Evolutionary conservation across 129 eudicot species (phyloP), one percentile per base, ranked within the genome.

Genomic region (Ambrosia trifida): DNA sequence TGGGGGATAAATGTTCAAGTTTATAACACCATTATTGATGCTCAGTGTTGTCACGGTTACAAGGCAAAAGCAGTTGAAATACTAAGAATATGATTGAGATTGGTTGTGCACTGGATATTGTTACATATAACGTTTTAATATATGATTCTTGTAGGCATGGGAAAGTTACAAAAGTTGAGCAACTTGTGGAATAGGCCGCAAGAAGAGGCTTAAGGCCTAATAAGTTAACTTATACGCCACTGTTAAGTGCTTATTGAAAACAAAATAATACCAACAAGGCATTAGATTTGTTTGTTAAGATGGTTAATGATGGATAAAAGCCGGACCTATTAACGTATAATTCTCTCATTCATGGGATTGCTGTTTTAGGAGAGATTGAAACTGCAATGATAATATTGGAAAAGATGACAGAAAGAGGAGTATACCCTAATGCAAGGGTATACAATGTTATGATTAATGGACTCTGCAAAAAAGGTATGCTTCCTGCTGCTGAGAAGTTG

Each of bases 401-500:
- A 49, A 88, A 87, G 58, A 85, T 94, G 90, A 86, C 60, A 40
- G 97, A 82, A 78, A 84, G 85, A 69, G 86, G 96, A 46, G 74
- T 87, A n/a, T 31, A 30, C 9, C 96, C 93, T 28, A 96, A 90
- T 81, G 83, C 93, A 44, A 86, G 87, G 50, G 84, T 90, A 56
- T 94, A 83, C 80, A 94, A 94, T 76, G 82, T 85, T 76, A 43
- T 94, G 61, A 78, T 94, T 57, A 90, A 67, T 64, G 99, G 96
- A 62, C 84, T 94, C 17, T 90, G 85, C 72, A 90, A 87, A 54
- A 85, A 78, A 61, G 89, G 85, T 16, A 80, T 71, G 72, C 80
- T 95, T 83, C 44, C 76, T 43, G 85, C 64, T 72, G 96, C 89
- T 0, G 79, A 78, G 74, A 71, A 84, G 62, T 76, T 95, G 68